Base-by-base conservation (phyloP, 2,329 filamentous ascomycete genomes). In the Alternaria rosae region DNA sequence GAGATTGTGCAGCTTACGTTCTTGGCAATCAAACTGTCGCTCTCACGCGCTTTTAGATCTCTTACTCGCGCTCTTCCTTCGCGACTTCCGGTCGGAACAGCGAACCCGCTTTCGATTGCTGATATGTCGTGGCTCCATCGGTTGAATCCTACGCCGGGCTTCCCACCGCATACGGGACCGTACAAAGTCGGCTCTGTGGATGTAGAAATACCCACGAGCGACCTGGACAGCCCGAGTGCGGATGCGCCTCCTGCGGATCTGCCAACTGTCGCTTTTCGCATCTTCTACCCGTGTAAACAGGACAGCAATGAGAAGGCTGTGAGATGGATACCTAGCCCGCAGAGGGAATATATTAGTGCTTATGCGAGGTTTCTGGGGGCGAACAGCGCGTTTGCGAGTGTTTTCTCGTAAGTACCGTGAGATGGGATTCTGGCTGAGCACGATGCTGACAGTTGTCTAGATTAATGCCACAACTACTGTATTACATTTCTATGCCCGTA, bases 111-210 rank as follows among this genome's bases (percentile, higher is more conserved):
- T 20, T 53, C 59, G 21, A 48, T 63, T 26, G 57, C 59, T 50
- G 65, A 66, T 15, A 83, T 83, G 79, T 77, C 78, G 23, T 79
- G 78, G 70, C 73, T 84, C 44, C 76, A 78, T 38, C 76, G 73
- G 41, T 79, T 92, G 69, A 92, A 86, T 71, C 91, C 91, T 1
- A 82, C 93, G 5, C 92, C 92, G 1, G 79, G 84, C 1, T 93
- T 96, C 60, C 90, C 92, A 5, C 82, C 88, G 5, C 94, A 93
- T 75, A 89, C 89, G 1, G 93, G 92, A 0, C 90, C 91, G 0
- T 89, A 92, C 82, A 88, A 88, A 70, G 92, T 95, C 61, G 92
- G 92, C 66, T 92, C 90, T 3, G 83, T 92, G 68, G 92, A 96
- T 72, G 85, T 94, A 67, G 93, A 97, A 81, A 87, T 96, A 15